Percentiles rank a stretch among this genome's conserved stretches.
Conservation (phyloP, 2,329 filamentous ascomycete species). For the Nannizziopsis arthrosporioides region DNA sequence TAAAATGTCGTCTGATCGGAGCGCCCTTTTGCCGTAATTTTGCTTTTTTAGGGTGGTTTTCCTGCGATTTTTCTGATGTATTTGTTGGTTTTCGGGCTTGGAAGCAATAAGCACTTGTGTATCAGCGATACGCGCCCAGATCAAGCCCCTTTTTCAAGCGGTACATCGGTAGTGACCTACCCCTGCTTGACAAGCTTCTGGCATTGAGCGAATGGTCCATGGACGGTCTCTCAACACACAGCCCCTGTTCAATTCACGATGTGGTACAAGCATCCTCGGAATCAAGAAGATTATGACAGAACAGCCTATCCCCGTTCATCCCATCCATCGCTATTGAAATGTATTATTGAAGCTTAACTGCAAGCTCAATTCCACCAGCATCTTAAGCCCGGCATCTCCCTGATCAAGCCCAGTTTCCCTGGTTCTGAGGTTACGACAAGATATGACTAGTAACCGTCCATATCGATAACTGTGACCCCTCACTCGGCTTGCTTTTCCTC, state of each 20-base stretch:
- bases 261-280: slow-evolving; percentile 11
- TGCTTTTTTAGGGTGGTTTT: not conserved
- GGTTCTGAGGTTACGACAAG: slow-evolving; percentile 3
- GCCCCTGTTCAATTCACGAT: slow-evolving; percentile 3
- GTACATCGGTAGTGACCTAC: slow-evolving; percentile 1
- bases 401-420: slow-evolving; percentile 2
- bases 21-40: not conserved
- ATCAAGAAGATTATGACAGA: slow-evolving; percentile 7
- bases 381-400: slow-evolving; percentile 1
- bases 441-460: slow-evolving; percentile 7
- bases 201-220: not conserved
- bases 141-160: slow-evolving; percentile 1
- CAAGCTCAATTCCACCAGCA: not conserved
- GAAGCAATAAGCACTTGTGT: not conserved
- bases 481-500: slow-evolving; percentile 4
- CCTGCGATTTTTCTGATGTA: not conserved
- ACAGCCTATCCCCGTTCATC: slow-evolving; percentile 8
- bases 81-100: not conserved
- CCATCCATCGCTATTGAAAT: slow-evolving; percentile 7
- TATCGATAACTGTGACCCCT: slow-evolving; percentile 9
- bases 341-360: slow-evolving; percentile 11
- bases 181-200: slow-evolving; percentile 1
- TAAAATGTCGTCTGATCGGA: not conserved
- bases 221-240: not conserved
- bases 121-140: too few relatives aligned